These are phyloP conservation scores for Lentinula novae-zelandiae DNA, from an alignment of 1,284 basidiomycete genomes.

Conservation along the genomic window DNA sequence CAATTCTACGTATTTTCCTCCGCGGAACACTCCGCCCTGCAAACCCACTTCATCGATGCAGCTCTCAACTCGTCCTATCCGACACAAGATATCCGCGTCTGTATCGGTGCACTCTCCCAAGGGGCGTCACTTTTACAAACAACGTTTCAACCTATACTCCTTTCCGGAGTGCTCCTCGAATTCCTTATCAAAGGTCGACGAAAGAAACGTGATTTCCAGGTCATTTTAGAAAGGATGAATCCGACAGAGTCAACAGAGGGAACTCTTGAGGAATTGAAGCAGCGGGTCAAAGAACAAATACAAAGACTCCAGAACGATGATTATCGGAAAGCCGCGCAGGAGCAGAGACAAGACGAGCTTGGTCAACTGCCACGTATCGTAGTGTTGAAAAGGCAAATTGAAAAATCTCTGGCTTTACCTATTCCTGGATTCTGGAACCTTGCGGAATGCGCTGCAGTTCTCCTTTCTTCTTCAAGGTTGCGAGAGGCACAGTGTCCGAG, in stretches of 20 bases:
- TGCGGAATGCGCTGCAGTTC: conserved; percentile 30
- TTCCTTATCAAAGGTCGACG: conserved; percentile 34
- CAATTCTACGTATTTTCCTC: conserved; percentile 47
- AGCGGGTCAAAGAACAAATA: conserved; percentile 32
- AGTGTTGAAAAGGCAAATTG: conserved; percentile 39
- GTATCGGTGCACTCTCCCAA: conserved; percentile 43
- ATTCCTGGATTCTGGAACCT: conserved; percentile 46
- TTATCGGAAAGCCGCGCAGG: conserved; percentile 14
- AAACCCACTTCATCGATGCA: conserved; percentile 36
- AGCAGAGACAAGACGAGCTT: conserved; percentile 29
- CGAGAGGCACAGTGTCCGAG: conserved; percentile 25
- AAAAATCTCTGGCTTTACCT: conserved; percentile 42
- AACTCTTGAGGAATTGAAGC: conserved; percentile 31
- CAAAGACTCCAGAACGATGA: conserved; percentile 27
- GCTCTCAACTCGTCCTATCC: conserved; percentile 32
- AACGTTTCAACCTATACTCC: conserved; percentile 41
- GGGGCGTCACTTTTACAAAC: conserved; percentile 44
- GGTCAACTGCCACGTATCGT: conserved; percentile 41
- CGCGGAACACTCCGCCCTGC: conserved; percentile 34
- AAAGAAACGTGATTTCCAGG: conserved; percentile 33
- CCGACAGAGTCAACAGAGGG: conserved; percentile 28
- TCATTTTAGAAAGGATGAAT: conserved; percentile 35
- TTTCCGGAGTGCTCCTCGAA: conserved; percentile 38
- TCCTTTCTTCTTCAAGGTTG: conserved; percentile 21
- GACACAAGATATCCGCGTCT: conserved; percentile 34